A percentile compares a stretch with the other conserved stretches of the same genome.
phyloP scores from a whole-genome alignment of 257 asterid species.

The Apocynum venetum region DNA sequence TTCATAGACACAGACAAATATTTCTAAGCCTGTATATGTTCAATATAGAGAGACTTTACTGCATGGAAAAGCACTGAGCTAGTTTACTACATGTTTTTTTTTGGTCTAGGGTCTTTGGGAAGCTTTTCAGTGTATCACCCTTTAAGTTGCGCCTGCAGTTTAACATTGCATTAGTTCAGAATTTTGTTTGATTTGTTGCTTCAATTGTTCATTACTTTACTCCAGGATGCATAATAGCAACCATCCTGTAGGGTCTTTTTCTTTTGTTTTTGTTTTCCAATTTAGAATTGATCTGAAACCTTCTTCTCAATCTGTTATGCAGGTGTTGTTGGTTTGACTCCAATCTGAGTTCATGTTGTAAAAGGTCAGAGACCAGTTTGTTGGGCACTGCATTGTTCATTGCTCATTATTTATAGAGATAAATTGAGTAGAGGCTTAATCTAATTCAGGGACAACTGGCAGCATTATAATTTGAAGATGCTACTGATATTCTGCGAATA shows the following conservation, averaged over 20 bases:
- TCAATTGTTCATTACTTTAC: background rate
- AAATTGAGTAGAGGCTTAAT: background rate
- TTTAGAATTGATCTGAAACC: background rate
- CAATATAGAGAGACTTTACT: background rate
- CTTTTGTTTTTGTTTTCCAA: background rate
- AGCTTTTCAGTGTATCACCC: background rate
- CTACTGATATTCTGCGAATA: background rate
- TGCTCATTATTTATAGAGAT: background rate
- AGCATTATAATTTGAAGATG: background rate
- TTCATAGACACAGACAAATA: background rate
- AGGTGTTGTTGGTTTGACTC: conserved; percentile 92
- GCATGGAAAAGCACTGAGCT: too few species aligned
- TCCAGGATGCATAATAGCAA: background rate
- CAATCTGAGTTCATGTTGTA: conserved; percentile 31
- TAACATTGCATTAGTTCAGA: background rate
- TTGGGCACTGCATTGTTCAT: background rate
- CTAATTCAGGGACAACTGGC: background rate
- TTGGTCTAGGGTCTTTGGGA: background rate
- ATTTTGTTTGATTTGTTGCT: background rate
- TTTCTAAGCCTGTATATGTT: background rate
- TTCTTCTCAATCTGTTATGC: conserved; percentile 10
- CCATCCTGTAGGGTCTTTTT: background rate
- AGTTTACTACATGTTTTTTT: background rate
- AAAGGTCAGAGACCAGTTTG: background rate
- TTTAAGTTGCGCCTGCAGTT: background rate